phyloP scores from a whole-genome alignment of 176 grass and related monocot species.

The Musa troglodytarum region DNA sequence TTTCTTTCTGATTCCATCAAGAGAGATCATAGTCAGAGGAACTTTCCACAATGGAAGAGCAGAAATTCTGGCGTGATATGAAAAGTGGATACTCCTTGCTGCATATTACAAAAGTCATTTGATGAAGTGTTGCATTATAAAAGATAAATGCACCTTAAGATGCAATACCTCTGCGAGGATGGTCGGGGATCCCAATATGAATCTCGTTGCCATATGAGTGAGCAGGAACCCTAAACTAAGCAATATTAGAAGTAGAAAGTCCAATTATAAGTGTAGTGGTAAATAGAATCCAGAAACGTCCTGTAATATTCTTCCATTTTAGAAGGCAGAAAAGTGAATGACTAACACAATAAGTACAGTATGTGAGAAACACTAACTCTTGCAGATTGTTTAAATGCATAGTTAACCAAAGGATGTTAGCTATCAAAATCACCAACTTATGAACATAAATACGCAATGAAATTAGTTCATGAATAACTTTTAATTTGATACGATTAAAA shows the following conservation, averaged over 20 bases:
- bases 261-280: neutral
- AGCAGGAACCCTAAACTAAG: conserved; percentile 64
- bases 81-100: conserved; percentile 90
- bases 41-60: conserved; percentile 51
- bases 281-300: neutral
- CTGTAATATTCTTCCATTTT: neutral
- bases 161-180: conserved; percentile 64
- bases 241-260: conserved; percentile 9
- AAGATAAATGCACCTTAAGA: neutral
- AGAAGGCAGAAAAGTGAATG: neutral
- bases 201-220: conserved; percentile 76
- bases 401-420: neutral
- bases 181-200: conserved; percentile 67
- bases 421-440: neutral
- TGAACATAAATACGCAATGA: neutral
- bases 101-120: conserved; percentile 13
- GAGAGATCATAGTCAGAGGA: conserved; percentile 72
- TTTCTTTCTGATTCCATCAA: conserved; percentile 56
- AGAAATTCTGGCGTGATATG: conserved; percentile 66
- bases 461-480: no score
- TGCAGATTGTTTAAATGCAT: neutral
- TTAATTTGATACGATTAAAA: no score
- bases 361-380: neutral
- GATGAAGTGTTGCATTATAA: neutral
- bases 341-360: neutral